Percentiles rank a stretch among this genome's conserved stretches.
Conservation (phyloP, 305 asterid species). For the Fraxinus sp. region DNA sequence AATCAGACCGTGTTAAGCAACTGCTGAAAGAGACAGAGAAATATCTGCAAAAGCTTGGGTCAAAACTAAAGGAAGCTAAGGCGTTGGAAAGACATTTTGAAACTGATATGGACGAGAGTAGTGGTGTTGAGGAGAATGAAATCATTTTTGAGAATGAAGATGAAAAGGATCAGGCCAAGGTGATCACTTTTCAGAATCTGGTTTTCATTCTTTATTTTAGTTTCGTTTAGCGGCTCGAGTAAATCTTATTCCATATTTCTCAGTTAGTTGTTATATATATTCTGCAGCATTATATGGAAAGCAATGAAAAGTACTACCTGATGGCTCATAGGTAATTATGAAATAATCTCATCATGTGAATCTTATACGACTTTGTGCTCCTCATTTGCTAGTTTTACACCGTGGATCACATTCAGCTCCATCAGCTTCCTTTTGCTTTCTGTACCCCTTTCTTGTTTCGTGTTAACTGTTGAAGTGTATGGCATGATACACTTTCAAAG, state of each 20-base stretch:
- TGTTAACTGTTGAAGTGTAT: slow-evolving; percentile 9
- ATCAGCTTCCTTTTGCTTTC: slow-evolving; percentile 11
- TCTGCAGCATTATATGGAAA: slow-evolving; percentile 97
- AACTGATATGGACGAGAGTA: slow-evolving; percentile 61
- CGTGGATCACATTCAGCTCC: slow-evolving; percentile 17
- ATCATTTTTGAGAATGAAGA: too few species aligned
- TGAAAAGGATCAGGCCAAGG: slow-evolving; percentile 46
- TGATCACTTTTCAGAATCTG: slow-evolving; percentile 27
- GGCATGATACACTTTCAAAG: slow-evolving; percentile 1
- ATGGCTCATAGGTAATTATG: slow-evolving; percentile 92
- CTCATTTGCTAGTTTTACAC: neutral
- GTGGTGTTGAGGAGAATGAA: slow-evolving; percentile 27
- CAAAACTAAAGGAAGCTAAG: slow-evolving; percentile 90
- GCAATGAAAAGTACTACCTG: slow-evolving; percentile 97
- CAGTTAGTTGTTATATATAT: slow-evolving; percentile 33
- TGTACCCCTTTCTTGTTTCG: slow-evolving; percentile 4
- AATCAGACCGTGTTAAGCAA: slow-evolving; percentile 90
- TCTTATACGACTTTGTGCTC: neutral
- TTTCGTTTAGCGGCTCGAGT: slow-evolving; percentile 6
- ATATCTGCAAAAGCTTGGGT: slow-evolving; percentile 89
- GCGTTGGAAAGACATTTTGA: slow-evolving; percentile 63
- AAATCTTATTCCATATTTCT: slow-evolving; percentile 16
- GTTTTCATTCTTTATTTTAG: slow-evolving; percentile 21
- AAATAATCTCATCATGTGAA: slow-evolving; percentile 12
- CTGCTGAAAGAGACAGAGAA: slow-evolving; percentile 95